Evolutionary conservation across 257 asterid genomes (phyloP).

Genomic region (Perilla frutescens): DNA sequence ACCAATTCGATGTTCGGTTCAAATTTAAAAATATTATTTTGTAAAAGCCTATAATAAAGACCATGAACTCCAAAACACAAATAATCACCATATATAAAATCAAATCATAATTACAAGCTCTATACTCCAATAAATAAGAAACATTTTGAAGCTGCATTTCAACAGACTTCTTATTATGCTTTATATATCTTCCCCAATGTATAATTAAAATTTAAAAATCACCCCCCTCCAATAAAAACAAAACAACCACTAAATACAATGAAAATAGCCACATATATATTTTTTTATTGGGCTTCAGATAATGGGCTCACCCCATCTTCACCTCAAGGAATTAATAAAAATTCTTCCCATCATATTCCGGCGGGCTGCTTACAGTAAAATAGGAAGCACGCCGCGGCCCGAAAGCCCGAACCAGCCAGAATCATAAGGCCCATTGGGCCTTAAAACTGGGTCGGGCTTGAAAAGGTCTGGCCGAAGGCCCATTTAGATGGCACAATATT

Average conservation of each 20-base stretch:
- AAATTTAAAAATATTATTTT: too few species aligned
- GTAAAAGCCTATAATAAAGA: background rate
- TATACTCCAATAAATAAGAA: background rate
- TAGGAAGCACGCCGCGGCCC: slow-evolving; percentile 83
- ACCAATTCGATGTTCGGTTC: too few species aligned
- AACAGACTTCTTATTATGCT: slow-evolving; percentile 27
- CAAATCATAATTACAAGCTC: slow-evolving; percentile 36
- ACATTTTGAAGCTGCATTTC: slow-evolving; percentile 27
- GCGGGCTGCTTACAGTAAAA: slow-evolving; percentile 54
- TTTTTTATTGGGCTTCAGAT: background rate
- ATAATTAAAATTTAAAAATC: slow-evolving; percentile 1
- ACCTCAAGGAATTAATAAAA: background rate
- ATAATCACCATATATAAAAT: slow-evolving; percentile 4
- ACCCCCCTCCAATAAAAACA: background rate
- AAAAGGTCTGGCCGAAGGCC: slow-evolving; percentile 77
- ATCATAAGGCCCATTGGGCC: slow-evolving; percentile 27
- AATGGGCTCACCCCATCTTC: slow-evolving; percentile 16
- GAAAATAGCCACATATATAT: background rate
- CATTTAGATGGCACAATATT: slow-evolving; percentile 67
- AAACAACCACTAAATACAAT: slow-evolving; percentile 28
- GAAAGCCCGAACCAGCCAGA: slow-evolving; percentile 31
- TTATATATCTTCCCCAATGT: slow-evolving; percentile 17
- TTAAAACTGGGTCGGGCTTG: slow-evolving; percentile 60
- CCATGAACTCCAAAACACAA: background rate
- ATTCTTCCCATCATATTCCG: too few species aligned